phyloP scores from a whole-genome alignment of 495 filamentous ascomycete species.

The Neurospora sp. region DNA sequence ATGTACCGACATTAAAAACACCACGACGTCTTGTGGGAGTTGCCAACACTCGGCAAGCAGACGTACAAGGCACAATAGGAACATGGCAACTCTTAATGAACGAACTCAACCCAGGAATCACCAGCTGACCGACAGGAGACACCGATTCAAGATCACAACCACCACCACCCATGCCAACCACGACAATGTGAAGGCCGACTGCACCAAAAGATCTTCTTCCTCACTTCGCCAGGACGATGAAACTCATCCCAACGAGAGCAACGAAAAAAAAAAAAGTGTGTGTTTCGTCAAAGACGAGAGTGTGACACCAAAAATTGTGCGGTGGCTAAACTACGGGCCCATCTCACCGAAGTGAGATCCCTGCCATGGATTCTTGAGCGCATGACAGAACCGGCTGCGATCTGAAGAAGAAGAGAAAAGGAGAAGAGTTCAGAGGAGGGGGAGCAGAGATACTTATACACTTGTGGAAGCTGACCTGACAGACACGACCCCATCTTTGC shows the following conservation, averaged over 20 bases:
- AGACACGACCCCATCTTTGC: not conserved
- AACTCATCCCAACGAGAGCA: not conserved
- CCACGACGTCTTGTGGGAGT: not conserved
- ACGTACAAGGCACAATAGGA: not conserved
- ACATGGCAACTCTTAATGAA: not conserved
- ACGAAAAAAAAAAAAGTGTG: not conserved
- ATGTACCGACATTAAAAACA: not conserved
- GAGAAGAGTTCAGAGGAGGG: not conserved
- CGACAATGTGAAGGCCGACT: not conserved
- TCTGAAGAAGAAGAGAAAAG: not conserved
- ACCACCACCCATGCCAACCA: not conserved
- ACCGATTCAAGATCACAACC: not conserved
- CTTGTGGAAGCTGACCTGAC: not conserved
- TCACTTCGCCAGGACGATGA: not conserved
- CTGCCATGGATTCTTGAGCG: not conserved
- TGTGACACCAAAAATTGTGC: not conserved
- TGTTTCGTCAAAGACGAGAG: not conserved
- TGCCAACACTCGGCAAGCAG: not conserved
- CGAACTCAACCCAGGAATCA: not conserved
- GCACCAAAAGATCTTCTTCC: not conserved
- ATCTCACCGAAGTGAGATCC: not conserved
- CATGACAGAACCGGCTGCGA: not conserved
- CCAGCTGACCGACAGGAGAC: not conserved
- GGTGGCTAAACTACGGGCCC: not conserved
- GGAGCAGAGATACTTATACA: not conserved